Conservation (phyloP, 2,329 filamentous ascomycete genomes). For the Chalaropsis ovoidea region DNA sequence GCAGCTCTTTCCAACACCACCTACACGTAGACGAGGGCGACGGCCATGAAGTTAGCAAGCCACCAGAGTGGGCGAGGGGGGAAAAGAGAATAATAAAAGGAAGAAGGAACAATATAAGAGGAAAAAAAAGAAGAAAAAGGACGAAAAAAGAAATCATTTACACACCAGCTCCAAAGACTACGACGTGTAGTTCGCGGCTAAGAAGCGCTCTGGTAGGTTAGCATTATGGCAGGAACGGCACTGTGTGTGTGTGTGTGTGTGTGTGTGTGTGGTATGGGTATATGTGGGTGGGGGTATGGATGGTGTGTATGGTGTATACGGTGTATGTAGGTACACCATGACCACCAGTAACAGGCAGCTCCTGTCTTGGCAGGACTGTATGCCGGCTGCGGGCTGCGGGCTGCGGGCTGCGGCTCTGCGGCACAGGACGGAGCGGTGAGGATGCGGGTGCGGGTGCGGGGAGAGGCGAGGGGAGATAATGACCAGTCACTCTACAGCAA, state of each 20-base stretch:
- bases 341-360: neutral
- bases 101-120: neutral
- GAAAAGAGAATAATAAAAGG: neutral
- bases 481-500: too few relatives aligned
- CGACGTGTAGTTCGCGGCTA: slow-evolving; percentile 71
- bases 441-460: too few relatives aligned
- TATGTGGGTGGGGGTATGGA: neutral
- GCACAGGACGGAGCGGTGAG: neutral
- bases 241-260: neutral
- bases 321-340: neutral
- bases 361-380: slow-evolving; percentile 9
- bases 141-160: slow-evolving; percentile 25
- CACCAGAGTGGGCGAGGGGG: neutral
- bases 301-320: neutral
- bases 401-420: neutral
- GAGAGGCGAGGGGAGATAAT: too few relatives aligned
- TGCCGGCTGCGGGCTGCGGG: neutral
- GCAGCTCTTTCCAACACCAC: slow-evolving; percentile 87
- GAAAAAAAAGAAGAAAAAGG: neutral
- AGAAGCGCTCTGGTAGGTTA: slow-evolving; percentile 10
- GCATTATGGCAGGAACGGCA: neutral
- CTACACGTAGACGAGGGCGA: slow-evolving; percentile 36
- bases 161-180: slow-evolving; percentile 69
- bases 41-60: neutral
- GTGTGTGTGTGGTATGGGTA: too few relatives aligned